A percentile compares a stretch with the other conserved stretches of the same genome.
phyloP scores from a whole-genome alignment of 305 asterid species.

The Fraxinus nigra region DNA sequence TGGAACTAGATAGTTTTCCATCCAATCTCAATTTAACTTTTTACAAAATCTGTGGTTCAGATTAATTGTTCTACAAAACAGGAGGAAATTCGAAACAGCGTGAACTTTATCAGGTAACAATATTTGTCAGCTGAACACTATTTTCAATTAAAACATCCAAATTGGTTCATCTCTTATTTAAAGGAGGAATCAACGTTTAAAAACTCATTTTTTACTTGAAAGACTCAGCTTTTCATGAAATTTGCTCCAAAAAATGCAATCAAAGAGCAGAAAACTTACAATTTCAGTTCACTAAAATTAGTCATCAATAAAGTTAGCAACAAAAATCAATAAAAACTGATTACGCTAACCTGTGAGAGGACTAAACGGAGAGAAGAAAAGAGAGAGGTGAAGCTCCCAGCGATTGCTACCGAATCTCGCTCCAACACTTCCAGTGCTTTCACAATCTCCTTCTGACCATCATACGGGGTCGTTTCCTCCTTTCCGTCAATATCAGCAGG shows the following conservation, averaged over 20 bases:
- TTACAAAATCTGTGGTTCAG: background rate
- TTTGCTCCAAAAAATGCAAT: background rate
- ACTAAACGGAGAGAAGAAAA: conserved; percentile 73
- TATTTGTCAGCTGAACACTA: background rate
- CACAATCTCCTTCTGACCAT: conserved; percentile 54
- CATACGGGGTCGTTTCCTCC: conserved; percentile 31
- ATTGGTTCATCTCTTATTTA: background rate
- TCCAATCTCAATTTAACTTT: background rate
- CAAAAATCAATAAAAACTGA: background rate
- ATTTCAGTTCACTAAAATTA: background rate
- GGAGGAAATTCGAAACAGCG: background rate
- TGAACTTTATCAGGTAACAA: background rate
- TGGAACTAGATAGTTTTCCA: background rate
- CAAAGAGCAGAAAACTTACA: background rate
- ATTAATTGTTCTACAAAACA: background rate
- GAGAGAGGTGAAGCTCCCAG: conserved; percentile 72
- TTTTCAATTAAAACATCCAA: background rate
- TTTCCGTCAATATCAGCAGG: conserved; percentile 3
- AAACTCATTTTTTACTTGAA: background rate
- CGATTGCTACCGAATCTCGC: conserved; percentile 79
- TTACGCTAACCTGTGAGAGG: conserved; percentile 61
- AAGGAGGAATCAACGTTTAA: background rate
- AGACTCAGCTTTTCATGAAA: background rate
- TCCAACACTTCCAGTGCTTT: conserved; percentile 75
- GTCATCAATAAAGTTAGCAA: background rate